These are phyloP conservation scores for Trichoderma virens DNA, from an alignment of 495 filamentous ascomycete species.

Conservation along the genomic window DNA sequence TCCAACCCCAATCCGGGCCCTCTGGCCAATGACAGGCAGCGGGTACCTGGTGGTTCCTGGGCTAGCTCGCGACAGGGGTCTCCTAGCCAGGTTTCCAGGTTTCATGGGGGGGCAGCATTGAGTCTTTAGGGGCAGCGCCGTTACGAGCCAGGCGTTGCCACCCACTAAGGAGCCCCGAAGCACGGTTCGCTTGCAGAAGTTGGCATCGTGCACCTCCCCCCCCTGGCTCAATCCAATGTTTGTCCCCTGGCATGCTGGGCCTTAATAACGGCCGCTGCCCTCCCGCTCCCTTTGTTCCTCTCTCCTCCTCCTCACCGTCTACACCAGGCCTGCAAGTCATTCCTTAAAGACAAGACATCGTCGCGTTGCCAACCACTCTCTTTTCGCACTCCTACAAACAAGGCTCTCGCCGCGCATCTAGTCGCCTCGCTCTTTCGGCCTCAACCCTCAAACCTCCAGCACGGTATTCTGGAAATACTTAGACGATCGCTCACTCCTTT, in stretches of 20 bases:
- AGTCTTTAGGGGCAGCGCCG: neutral
- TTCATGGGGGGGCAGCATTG: neutral
- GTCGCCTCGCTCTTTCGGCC: conserved; percentile 8
- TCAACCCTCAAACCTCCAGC: neutral
- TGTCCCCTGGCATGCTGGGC: neutral
- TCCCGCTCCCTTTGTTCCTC: neutral
- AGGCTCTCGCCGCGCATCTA: neutral
- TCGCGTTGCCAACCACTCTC: neutral
- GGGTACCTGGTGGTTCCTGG: conserved; percentile 7
- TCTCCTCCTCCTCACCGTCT: conserved; percentile 4
- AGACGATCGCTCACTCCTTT: conserved; percentile 4
- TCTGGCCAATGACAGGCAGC: neutral
- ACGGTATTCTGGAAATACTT: neutral
- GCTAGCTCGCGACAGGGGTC: neutral
- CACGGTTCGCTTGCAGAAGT: conserved; percentile 41
- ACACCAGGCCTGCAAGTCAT: neutral
- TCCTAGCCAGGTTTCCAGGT: neutral
- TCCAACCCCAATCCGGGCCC: neutral
- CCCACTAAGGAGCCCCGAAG: no score
- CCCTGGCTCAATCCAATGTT: neutral
- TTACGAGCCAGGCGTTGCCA: conserved; percentile 1
- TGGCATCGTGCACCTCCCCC: neutral
- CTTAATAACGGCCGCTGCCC: neutral
- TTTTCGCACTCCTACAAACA: neutral
- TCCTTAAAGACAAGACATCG: neutral